Conservation (phyloP, 148 eudicot genomes). For the Camellia lanceoleosa region DNA sequence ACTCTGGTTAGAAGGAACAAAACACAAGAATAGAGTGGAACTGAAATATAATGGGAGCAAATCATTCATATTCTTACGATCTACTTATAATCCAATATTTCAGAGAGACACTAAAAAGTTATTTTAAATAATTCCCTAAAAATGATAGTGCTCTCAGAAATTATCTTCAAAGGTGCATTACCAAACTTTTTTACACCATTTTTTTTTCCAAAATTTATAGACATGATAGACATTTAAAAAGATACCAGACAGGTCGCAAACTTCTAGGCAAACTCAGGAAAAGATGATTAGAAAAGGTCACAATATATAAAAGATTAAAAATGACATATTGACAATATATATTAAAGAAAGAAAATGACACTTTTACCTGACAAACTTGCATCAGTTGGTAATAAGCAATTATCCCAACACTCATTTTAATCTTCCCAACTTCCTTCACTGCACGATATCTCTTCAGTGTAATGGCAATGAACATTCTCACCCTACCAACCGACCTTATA, state of each 20-base stretch:
- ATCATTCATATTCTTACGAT: background rate
- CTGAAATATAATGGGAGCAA: too few species aligned
- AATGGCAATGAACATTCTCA: conserved; percentile 62
- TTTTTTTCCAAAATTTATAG: background rate
- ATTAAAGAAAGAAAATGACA: background rate
- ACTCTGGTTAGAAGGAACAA: too few species aligned
- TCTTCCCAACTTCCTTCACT: conserved; percentile 31
- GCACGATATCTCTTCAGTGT: conserved; percentile 33
- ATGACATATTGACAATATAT: background rate
- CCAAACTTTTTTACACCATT: background rate
- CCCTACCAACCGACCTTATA: conserved; percentile 20
- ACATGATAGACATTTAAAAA: background rate
- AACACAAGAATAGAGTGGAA: too few species aligned
- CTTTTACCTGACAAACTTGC: conserved; percentile 61
- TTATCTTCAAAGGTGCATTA: background rate
- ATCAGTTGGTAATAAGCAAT: conserved; percentile 60
- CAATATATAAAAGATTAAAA: background rate
- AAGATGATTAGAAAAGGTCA: background rate
- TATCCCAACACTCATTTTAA: conserved; percentile 56
- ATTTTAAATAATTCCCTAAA: background rate
- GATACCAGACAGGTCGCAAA: background rate
- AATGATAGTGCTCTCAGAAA: background rate
- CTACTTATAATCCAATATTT: background rate
- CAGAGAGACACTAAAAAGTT: background rate
- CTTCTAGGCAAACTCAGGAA: background rate